Evolutionary conservation across 768 basidiomycete genomes (phyloP), one percentile per base, ranked within the genome.

Genomic region (Suillus subaureus): DNA sequence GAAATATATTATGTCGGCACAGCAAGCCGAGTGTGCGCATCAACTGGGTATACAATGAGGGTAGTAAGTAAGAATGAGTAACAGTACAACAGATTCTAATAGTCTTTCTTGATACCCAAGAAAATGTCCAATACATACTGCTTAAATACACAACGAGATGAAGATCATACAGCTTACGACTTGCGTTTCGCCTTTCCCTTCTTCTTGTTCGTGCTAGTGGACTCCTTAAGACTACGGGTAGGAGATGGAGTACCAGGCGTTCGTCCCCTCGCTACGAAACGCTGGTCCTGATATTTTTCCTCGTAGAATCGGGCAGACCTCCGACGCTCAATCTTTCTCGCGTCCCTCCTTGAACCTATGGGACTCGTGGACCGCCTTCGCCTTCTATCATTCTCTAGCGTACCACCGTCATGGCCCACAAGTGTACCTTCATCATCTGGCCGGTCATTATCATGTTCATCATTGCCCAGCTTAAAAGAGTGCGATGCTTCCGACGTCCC

Each of bases 391-490:
- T 68, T 49, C 9, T 70, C 70, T 47, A 45, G 61, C 45, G 71
- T 71, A 51, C 75, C 75, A 28, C 70, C 74, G 35, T 77, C 74
- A 60, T 31, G 40, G 12, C 31, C 40, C 28, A 31, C 26, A 2
- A 13, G 40, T n/a, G 58, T 60, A 26, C 57, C 26, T 26, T 26
- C 37, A 31, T 60, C 58, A 26, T 57, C 62, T 8, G 16, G 54
- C 52, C 33, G 11, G 31, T 39, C 42, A n/a, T 68, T 58, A 6
- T 73, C 70, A 47, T 47, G 65, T 56, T 73, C 71, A 51, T 76
- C 76, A 28, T 71, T 74, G 37, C 75, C 75, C n/a, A 86, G 68
- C 65, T 74, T 78, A 71, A 90, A 90, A 13, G 87, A 87, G 2
- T 89, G 58, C 23, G 84, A 79, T 33, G 83, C 78, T 4, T 81